Conservation (phyloP, 306 rosid species). For the Dryas drummondii region DNA sequence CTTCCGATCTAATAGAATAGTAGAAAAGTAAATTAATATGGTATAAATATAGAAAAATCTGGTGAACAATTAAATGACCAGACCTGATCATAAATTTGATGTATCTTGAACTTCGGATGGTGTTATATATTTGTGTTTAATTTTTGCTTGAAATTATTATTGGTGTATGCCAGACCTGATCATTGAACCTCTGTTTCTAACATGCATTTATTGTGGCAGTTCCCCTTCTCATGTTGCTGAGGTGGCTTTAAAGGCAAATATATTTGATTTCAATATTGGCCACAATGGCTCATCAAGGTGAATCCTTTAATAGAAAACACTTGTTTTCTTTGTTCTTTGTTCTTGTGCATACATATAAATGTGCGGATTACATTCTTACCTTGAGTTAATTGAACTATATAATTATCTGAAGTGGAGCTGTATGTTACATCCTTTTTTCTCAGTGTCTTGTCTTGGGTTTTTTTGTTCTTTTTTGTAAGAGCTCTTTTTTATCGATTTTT, state of each 20-base stretch:
- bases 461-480: background rate
- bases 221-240: slow-evolving; percentile 69
- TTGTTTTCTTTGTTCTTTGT: background rate
- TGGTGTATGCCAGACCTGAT: background rate
- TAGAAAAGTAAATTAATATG: background rate
- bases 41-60: background rate
- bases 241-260: slow-evolving; percentile 61
- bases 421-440: background rate
- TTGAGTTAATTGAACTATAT: background rate
- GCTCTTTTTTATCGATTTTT: too few species aligned
- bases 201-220: slow-evolving; percentile 40
- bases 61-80: too few species aligned
- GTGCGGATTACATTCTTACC: background rate
- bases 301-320: slow-evolving; percentile 3
- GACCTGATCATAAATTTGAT: background rate
- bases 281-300: slow-evolving; percentile 61
- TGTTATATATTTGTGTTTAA: background rate
- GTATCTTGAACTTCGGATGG: background rate
- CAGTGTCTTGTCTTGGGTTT: background rate
- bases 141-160: background rate
- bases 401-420: slow-evolving; percentile 9
- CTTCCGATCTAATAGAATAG: too few species aligned
- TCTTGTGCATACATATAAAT: background rate
- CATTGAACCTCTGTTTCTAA: background rate
- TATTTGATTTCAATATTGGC: slow-evolving; percentile 58